phyloP scores from a whole-genome alignment of 495 filamentous ascomycete species.

The Thermothielavioides terrestris region DNA sequence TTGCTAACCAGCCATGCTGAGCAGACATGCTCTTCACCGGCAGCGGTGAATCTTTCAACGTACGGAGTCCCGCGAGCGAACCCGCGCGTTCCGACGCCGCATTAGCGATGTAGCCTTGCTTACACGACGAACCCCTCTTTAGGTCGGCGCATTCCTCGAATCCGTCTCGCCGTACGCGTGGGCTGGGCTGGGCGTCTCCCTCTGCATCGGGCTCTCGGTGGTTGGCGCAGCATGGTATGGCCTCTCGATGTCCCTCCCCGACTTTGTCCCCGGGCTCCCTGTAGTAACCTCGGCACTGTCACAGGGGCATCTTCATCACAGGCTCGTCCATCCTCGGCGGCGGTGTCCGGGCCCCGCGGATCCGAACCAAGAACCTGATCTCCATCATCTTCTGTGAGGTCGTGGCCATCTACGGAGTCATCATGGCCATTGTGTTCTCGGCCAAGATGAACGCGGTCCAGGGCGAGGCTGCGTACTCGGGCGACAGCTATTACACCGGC shows the following conservation, averaged over 20 bases:
- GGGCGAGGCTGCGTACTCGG: constrained; percentile 52
- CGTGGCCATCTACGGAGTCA: constrained; percentile 98
- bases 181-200: constrained; percentile 81
- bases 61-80: constrained; percentile 37
- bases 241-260: background rate
- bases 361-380: constrained; percentile 98
- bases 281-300: constrained; percentile 21
- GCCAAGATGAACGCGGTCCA: constrained; percentile 68
- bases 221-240: constrained; percentile 94
- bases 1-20: constrained; percentile 27
- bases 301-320: constrained; percentile 96
- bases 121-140: constrained; percentile 62
- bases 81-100: background rate
- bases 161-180: constrained; percentile 88
- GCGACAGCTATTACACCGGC: constrained; percentile 84
- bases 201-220: constrained; percentile 92
- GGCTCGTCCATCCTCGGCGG: constrained; percentile 97
- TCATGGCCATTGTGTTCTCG: constrained; percentile 98
- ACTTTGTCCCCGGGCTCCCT: background rate
- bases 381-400: constrained; percentile 99
- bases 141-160: constrained; percentile 93
- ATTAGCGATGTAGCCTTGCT: constrained; percentile 13
- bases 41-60: constrained; percentile 93
- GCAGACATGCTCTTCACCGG: constrained; percentile 97
- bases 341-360: constrained; percentile 90